Conservation (phyloP, 1,284 basidiomycete genomes). For the Ustilago trichophora region DNA sequence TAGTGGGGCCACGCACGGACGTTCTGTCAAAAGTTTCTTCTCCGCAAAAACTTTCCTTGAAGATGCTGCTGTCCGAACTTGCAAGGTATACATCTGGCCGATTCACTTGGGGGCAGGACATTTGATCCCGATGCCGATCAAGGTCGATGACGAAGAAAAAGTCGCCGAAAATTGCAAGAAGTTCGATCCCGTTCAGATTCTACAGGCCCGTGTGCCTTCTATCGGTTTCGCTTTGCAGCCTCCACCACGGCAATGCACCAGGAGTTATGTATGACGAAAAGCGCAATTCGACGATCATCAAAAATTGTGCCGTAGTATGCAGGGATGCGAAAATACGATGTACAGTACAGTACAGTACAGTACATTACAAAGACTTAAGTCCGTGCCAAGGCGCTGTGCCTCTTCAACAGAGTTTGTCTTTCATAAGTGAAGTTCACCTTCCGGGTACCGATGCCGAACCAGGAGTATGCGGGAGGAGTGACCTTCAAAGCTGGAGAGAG, state of each 20-base stretch:
- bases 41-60: neutral
- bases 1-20: neutral
- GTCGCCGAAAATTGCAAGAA: too few relatives aligned
- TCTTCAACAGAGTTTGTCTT: too few relatives aligned
- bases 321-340: neutral
- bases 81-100: too few relatives aligned
- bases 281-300: neutral
- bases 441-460: too few relatives aligned
- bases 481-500: neutral
- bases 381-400: conserved; percentile 1
- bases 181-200: too few relatives aligned
- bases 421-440: too few relatives aligned
- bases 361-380: neutral
- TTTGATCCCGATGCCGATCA: too few relatives aligned
- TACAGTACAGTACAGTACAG: too few relatives aligned
- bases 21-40: neutral
- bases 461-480: too few relatives aligned
- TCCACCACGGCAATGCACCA: conserved; percentile 18
- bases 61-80: neutral
- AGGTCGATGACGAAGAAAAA: too few relatives aligned
- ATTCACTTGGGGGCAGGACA: too few relatives aligned
- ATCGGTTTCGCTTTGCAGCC: neutral
- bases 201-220: conserved; percentile 1
- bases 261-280: neutral
- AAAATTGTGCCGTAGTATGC: neutral